Evolutionary conservation across 1,284 basidiomycete species (phyloP), one percentile per base, ranked within the genome.

Genomic region (Puccinia coronata): DNA sequence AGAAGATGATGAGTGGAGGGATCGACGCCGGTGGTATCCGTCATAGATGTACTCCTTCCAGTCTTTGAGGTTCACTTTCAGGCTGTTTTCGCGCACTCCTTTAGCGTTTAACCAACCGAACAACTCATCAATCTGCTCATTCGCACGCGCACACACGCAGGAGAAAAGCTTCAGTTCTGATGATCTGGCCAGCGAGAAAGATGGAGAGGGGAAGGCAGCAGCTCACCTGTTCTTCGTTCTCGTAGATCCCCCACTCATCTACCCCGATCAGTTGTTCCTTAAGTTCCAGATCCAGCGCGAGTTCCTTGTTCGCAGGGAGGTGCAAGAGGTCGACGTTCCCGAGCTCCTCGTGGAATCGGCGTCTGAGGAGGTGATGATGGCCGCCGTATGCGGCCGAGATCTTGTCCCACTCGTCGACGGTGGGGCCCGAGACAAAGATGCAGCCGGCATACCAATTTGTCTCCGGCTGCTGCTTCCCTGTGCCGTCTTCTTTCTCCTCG

Each of bases 21-120:
- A 6, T 8, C 43, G 67, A 2, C 71, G 71, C 3, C 34, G 43
- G 6, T 53, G 25, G 16, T 55, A 28, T 2, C 71, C 71, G 28
- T 39, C 51, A 1, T 41, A 12, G 55, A 79, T 79, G 34, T 55
- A 69, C 20, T 79, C 63, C 34, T 79, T 69, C 76, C 76, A 79
- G n/a, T 79, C 76, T 47, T 59, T 69, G 1, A 79, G 63, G 28
- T 69, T 69, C 9, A 34, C 5, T 25, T 69, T 79, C 25, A 79
- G 55, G 36, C 16, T 9, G 31, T 63, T 55, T 43, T 79, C 76
- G 31, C 76, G 43, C 34, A 43, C 67, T 3, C 76, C 76, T 51
- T 79, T 79, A 0, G 65, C n/a, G 28, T 79, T 79, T 34, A 79
- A 57, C 76, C 76, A 79, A 28, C 18, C 36, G 4, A 79, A 20